Evolutionary conservation across 2,329 filamentous ascomycete species (phyloP).

Genomic region (Botrytis aclada): DNA sequence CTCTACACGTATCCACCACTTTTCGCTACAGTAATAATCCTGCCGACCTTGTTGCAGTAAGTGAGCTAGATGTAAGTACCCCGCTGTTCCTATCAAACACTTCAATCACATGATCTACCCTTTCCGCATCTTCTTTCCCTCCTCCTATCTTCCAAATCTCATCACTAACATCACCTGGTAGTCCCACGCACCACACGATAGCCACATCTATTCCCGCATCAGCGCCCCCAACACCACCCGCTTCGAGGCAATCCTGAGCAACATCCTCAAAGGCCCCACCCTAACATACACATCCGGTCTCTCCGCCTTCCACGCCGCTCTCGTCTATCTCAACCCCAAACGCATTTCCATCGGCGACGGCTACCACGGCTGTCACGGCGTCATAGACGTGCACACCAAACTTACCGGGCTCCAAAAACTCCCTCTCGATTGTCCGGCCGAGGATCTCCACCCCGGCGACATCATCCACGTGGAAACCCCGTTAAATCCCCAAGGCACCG

Average conservation of each 20-base stretch:
- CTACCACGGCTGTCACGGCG: constrained; percentile 92
- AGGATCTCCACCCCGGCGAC: constrained; percentile 71
- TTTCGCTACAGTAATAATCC: constrained; percentile 78
- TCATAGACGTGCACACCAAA: constrained; percentile 69
- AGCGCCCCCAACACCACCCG: constrained; percentile 77
- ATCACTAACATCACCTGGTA: constrained; percentile 38
- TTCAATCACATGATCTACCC: constrained; percentile 28
- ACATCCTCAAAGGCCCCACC: constrained; percentile 65
- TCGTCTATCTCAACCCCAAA: constrained; percentile 80
- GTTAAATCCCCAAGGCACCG: constrained; percentile 84
- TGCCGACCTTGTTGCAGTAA: constrained; percentile 53
- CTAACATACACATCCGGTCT: constrained; percentile 84
- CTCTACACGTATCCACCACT: constrained; percentile 87
- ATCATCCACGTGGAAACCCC: constrained; percentile 91
- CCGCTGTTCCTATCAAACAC: neutral
- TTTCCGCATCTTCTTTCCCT: neutral
- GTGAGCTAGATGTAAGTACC: constrained; percentile 54
- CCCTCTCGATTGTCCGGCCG: constrained; percentile 63
- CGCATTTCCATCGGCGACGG: constrained; percentile 78
- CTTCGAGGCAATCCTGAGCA: constrained; percentile 76
- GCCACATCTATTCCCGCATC: constrained; percentile 81
- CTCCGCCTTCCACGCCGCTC: constrained; percentile 80
- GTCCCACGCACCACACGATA: constrained; percentile 49
- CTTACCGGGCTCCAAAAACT: constrained; percentile 73
- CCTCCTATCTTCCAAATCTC: neutral